These are phyloP conservation scores for Mollisiaceae sp. DNA, from an alignment of 2,329 filamentous ascomycete species.

Conservation along the genomic window DNA sequence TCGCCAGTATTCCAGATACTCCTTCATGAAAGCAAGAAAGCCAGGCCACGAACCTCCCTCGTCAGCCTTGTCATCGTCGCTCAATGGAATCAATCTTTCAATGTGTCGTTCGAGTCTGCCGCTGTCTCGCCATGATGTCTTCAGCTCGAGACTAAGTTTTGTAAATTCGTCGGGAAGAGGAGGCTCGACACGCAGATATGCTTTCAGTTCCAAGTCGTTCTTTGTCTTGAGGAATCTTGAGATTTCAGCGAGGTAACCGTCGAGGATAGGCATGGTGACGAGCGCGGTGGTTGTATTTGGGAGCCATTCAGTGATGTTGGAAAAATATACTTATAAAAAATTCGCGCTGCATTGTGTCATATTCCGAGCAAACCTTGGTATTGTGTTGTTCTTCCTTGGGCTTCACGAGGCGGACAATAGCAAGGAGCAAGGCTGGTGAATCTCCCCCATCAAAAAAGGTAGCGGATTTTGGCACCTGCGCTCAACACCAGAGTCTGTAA, in stretches of 20 bases:
- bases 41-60: slow-evolving; percentile 73
- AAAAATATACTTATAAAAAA: not conserved
- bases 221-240: slow-evolving; percentile 64
- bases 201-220: slow-evolving; percentile 68
- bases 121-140: slow-evolving; percentile 54
- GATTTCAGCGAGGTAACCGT: slow-evolving; percentile 71
- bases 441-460: too few species aligned
- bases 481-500: too few species aligned
- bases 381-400: not conserved
- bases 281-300: not conserved
- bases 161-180: slow-evolving; percentile 70
- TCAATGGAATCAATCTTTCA: slow-evolving; percentile 66
- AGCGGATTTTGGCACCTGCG: too few species aligned
- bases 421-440: not conserved
- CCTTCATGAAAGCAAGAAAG: slow-evolving; percentile 78
- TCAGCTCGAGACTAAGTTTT: slow-evolving; percentile 71
- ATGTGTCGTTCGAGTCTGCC: slow-evolving; percentile 67
- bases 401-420: slow-evolving; percentile 4
- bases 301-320: not conserved
- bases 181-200: slow-evolving; percentile 78
- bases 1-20: slow-evolving; percentile 81
- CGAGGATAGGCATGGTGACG: slow-evolving; percentile 62
- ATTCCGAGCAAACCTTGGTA: not conserved
- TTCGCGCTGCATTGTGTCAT: too few species aligned
- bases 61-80: slow-evolving; percentile 67